Evolutionary conservation across 768 basidiomycete species (phyloP), one percentile per base, ranked within the genome.

Genomic region (Podaxis sp.): DNA sequence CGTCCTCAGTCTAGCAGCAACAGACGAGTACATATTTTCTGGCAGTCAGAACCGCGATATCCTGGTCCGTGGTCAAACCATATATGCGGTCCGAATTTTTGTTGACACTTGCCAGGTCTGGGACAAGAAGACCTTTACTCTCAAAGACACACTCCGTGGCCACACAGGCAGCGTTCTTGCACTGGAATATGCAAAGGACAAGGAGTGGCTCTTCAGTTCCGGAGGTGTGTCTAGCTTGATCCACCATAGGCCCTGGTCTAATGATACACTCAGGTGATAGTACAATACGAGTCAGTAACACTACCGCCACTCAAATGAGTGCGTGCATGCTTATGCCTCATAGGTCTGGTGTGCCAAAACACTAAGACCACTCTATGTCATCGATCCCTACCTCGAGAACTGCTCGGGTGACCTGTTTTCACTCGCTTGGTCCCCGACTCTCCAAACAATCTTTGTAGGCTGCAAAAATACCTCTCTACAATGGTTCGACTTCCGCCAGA

Each of bases 401-500:
- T 88, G 86, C 29, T 86, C 94, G 3, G 94, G 94, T 22, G 94
- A 96, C 70, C 81, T 96, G 33, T 96, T 93, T 75, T 93, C 90
- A 40, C 78, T 96, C 0, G 83, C 84, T 0, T 97, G 91, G 91
- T 89, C 85, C 7, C 79, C 86, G 1, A 69, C 78, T 22, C 76
- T 87, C 25, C 86, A 86, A 61, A 89, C 88, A 0, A 76, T 96
- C 33, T 96, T 90, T 71, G 79, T 96, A 38, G 95, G 95, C 24
- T 95, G 93, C 70, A 93, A 97, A 74, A 93, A 94, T 71, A 95
- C 95, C 1, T 95, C 93, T 12, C 80, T 97, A 29, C 93, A 97
- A 69, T 97, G 93, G 93, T 86, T 88, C 71, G 77, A 83, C 67
- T 92, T 95, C 65, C 66, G 62, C 17, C 69, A 69, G 8, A 55